These are phyloP conservation scores for Atractiella rhizophila DNA, from an alignment of 768 basidiomycete genomes.

Conservation along the genomic window DNA sequence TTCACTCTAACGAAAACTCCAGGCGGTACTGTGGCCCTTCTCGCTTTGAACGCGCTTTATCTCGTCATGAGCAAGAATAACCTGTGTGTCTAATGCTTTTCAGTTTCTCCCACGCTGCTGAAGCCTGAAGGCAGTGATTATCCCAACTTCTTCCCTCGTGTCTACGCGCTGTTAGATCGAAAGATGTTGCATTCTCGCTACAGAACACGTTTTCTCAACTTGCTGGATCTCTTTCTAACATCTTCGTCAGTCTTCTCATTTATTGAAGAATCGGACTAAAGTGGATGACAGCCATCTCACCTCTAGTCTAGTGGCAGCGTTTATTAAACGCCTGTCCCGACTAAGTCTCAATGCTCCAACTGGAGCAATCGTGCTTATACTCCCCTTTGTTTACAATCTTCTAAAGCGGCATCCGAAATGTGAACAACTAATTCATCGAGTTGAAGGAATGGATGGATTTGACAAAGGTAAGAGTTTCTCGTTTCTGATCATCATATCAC, in stretches of 20 bases:
- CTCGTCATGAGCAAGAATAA: slow-evolving; percentile 78
- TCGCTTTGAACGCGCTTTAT: slow-evolving; percentile 77
- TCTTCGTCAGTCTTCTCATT: slow-evolving; percentile 41
- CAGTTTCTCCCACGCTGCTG: neutral
- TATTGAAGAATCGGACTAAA: neutral
- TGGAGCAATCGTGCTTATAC: slow-evolving; percentile 62
- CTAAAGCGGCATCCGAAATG: slow-evolving; percentile 72
- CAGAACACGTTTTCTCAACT: slow-evolving; percentile 77
- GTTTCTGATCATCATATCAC: neutral
- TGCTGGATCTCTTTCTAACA: slow-evolving; percentile 68
- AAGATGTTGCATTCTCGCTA: slow-evolving; percentile 76
- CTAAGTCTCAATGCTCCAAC: slow-evolving; percentile 67
- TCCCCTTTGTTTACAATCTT: slow-evolving; percentile 84
- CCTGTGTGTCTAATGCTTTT: slow-evolving; percentile 33
- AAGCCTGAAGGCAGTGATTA: slow-evolving; percentile 41
- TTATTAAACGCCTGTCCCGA: slow-evolving; percentile 68
- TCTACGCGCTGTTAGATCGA: slow-evolving; percentile 70
- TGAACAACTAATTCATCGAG: slow-evolving; percentile 71
- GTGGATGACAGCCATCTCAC: slow-evolving; percentile 43
- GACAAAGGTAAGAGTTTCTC: slow-evolving; percentile 8
- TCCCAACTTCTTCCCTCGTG: slow-evolving; percentile 72
- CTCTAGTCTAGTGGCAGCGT: slow-evolving; percentile 71
- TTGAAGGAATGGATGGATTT: slow-evolving; percentile 13
- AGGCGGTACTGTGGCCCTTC: slow-evolving; percentile 63
- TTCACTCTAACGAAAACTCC: neutral